Base-by-base conservation (phyloP, 164 flowering plant species). In the Magnolia kwangsiensis region DNA sequence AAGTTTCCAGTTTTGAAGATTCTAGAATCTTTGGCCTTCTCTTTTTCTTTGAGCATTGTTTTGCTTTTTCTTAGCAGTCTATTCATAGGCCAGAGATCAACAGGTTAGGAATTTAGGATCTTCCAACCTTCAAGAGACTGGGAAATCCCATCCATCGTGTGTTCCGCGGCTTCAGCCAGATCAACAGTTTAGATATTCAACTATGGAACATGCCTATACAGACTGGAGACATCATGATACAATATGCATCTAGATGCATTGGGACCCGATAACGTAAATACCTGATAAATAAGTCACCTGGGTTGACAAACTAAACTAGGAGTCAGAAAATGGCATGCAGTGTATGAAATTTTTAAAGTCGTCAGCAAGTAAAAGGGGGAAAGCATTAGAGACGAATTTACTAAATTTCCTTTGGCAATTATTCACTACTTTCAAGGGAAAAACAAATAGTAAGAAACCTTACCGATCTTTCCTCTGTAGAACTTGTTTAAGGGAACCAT, bases 401-500 rank as follows among this genome's bases (percentile, higher is more conserved):
- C 9, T 1, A 18, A 23, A 13, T 65, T 65, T 23, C 31, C 24
- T 19, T 7, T 65, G 13, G 37, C 11, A 65, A 21, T 20, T 11
- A 8, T 65, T 20, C 24, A 24, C 21, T 65, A 20, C 24, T 65
- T 13, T 13, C 3, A 65, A 78, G 63, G 9, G 11, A 77, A 9
- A 16, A 65, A 3, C 23, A 9, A 4, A 31, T 68, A 3, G 3
- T 63, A 51, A 73, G 51, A 18, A 45, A 63, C 67, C 66, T n/a
- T 77, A 87, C 90, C 88, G 66, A 58, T 88, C 90, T 71, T 83
- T 88, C 61, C 75, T 82, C 50, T 13, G 72, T 20, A 88, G 67
- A 61, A 84, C 88, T 71, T 88, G 87, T 79, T 74, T 84, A 31
- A 87, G 85, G 31, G 90, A 87, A 21, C 90, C 90, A 83, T 84